Evolutionary conservation across 176 grass and related monocot genomes (phyloP).

Genomic region (Zizania latifolia): DNA sequence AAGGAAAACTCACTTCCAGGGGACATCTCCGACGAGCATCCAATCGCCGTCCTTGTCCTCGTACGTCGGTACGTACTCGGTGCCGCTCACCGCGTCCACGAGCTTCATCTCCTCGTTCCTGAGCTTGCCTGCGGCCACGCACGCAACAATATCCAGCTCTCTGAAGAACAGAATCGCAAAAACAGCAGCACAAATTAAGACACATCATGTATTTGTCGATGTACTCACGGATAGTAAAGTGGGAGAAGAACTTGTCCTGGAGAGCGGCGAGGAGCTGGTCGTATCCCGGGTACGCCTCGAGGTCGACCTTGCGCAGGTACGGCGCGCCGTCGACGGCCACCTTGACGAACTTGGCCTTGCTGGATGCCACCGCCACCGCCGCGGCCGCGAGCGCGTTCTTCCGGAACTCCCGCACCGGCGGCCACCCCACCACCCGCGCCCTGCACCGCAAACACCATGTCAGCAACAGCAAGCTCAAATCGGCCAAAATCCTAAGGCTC

Average conservation of each 20-base stretch:
- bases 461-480: not conserved
- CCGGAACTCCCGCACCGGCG: conserved; percentile 55
- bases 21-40: conserved; percentile 93
- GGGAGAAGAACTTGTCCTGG: conserved; percentile 78
- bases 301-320: too few species aligned
- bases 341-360: conserved; percentile 61
- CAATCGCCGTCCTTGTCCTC: conserved; percentile 91
- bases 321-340: not conserved
- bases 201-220: too few species aligned
- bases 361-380: too few species aligned
- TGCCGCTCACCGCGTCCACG: conserved; percentile 61
- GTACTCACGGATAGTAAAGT: conserved; percentile 71
- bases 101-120: conserved; percentile 68
- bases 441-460: conserved; percentile 22
- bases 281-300: too few species aligned
- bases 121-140: conserved; percentile 43
- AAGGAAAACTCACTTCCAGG: conserved; percentile 58
- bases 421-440: conserved; percentile 77
- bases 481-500: too few species aligned
- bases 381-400: conserved; percentile 39
- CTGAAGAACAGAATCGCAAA: too few species aligned
- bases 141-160: not conserved
- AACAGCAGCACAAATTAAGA: not conserved
- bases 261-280: conserved; percentile 19
- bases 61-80: conserved; percentile 77